Base-by-base conservation (phyloP, 2,329 filamentous ascomycete species). In the Fusarium foetens region DNA sequence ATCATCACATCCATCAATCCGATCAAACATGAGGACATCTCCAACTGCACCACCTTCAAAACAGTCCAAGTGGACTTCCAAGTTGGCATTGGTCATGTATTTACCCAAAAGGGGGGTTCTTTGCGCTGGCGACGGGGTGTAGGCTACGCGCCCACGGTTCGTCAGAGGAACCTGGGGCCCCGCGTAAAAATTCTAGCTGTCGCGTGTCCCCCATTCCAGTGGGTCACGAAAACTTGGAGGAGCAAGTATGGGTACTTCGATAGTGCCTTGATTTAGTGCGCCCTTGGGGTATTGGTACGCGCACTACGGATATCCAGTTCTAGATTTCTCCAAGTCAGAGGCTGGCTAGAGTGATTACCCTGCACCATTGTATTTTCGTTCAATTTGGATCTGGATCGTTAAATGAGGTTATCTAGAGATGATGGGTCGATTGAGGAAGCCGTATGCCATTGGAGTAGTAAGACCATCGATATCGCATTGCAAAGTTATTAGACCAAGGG, bases 161-260 rank as follows among this genome's bases (percentile, higher is more conserved):
- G 27, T 41, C 33, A 48, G 29, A 39, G 52, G 35, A 67, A 62
- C 63, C 64, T 67, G 64, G 64, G 64, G 64, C 64, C 64, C 64
- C 64, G 64, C 64, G 46, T 62, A 67, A 67, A 53, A 67, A 21
- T 62, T 67, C 42, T 52, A 23, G 41, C 17, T 33, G 63, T 67
- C 64, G 54, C 49, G 64, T 67, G 64, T 67, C 27, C 43, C 60
- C 54, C 58, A 53, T 52, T 48, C 48, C 46, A 62, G 63, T 62
- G 64, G 64, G 58, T 62, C 63, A 27, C 46, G 41, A 48, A 60
- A 61, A 61, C 36, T 53, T 41, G 57, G 35, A 59, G 39, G 16
- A 38, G 31, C 13, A 38, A 27, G 46, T 61, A 64, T 45, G 45
- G 45, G 46, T 54, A 60, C 43, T 21, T 33, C 23, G 2, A 31